These are phyloP conservation scores for Naganishia kalamii DNA, from an alignment of 768 basidiomycete species.

Conservation along the genomic window DNA sequence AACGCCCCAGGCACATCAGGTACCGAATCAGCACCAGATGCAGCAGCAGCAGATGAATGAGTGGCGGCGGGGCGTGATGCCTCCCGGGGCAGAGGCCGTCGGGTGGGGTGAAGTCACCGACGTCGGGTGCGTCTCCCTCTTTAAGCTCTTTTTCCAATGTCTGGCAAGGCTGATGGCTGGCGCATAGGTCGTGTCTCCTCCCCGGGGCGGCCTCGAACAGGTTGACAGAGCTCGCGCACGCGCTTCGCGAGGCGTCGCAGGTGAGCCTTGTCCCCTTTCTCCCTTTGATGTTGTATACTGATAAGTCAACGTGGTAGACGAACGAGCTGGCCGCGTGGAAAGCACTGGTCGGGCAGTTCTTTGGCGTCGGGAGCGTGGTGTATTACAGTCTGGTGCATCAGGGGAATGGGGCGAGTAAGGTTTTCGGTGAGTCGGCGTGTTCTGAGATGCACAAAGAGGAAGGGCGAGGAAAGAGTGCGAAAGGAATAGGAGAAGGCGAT, in stretches of 20 bases:
- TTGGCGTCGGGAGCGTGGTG: background rate
- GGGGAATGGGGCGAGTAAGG: conserved; percentile 5
- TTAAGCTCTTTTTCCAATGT: background rate
- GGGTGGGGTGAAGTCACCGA: background rate
- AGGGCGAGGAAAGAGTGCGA: too few species aligned
- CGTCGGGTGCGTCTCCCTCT: background rate
- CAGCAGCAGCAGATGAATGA: background rate
- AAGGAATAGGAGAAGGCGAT: too few species aligned
- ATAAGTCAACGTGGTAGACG: background rate
- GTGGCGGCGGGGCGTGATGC: conserved; percentile 6
- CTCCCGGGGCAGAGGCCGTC: background rate
- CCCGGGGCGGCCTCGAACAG: background rate
- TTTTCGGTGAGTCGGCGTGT: background rate
- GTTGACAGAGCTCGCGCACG: background rate
- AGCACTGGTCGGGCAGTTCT: background rate
- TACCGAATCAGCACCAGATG: background rate
- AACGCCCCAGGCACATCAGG: too few species aligned
- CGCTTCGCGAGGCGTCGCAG: background rate
- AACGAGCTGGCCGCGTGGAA: background rate
- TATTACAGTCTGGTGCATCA: conserved; percentile 10
- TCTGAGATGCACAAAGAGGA: background rate
- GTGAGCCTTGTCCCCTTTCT: background rate
- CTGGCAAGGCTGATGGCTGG: background rate
- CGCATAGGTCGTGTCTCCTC: background rate
- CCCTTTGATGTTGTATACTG: background rate